A percentile compares a stretch with the other conserved stretches of the same genome.
These are phyloP conservation scores for Euclidium syriacum DNA, from an alignment of 345 rosid genomes.

Conservation along the genomic window DNA sequence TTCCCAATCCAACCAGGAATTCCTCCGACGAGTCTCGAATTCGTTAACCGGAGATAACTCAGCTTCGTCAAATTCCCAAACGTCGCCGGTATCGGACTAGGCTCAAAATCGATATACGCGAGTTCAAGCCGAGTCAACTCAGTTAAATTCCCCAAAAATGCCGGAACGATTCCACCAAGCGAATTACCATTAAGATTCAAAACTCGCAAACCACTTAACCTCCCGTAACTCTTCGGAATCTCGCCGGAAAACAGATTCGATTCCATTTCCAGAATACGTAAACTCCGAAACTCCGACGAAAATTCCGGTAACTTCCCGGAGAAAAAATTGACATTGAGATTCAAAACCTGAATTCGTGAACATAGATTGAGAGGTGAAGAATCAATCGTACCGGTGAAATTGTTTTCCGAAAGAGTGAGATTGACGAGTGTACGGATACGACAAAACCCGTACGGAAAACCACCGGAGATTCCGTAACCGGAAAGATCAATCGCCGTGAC, in stretches of 20 bases:
- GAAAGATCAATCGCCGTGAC: conserved; percentile 52
- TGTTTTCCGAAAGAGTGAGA: conserved; percentile 39
- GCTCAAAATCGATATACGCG: conserved; percentile 36
- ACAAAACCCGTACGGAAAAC: conserved; percentile 56
- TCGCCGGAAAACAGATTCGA: conserved; percentile 45
- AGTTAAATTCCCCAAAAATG: conserved; percentile 44
- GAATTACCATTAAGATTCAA: conserved; percentile 30
- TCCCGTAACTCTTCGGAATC: conserved; percentile 50
- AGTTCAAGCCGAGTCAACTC: conserved; percentile 43
- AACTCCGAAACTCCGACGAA: conserved; percentile 24
- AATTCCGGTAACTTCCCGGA: conserved; percentile 57
- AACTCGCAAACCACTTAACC: conserved; percentile 31
- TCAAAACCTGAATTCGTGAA: conserved; percentile 35
- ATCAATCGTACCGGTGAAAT: conserved; percentile 38
- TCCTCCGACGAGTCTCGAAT: conserved; percentile 40
- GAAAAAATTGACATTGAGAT: conserved; percentile 36
- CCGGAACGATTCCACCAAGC: conserved; percentile 47
- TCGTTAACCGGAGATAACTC: conserved; percentile 29
- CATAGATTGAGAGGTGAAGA: conserved; percentile 45
- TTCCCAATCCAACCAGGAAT: conserved; percentile 52
- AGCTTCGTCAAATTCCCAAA: conserved; percentile 52
- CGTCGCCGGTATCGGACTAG: conserved; percentile 41
- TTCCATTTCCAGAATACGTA: conserved; percentile 43
- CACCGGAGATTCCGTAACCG: conserved; percentile 38
- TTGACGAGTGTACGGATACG: conserved; percentile 48